Conservation (phyloP, 768 basidiomycete genomes). For the Imleria badia region DNA sequence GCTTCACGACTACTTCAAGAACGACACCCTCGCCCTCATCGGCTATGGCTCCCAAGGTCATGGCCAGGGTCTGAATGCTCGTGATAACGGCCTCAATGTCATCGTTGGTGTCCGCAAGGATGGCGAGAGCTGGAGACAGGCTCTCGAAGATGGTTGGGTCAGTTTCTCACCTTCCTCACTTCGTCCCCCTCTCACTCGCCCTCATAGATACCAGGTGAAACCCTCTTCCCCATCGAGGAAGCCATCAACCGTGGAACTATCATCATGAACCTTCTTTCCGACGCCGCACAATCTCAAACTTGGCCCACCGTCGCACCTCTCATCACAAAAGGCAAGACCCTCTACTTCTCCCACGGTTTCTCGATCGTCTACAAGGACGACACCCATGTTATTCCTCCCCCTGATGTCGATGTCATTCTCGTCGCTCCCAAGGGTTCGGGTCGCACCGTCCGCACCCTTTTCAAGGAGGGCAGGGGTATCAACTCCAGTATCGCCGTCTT, state of each 20-base stretch:
- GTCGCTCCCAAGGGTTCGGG: constrained; percentile 99
- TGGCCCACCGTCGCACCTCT: constrained; percentile 89
- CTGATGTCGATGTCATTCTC: constrained; percentile 97
- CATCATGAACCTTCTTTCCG: constrained; percentile 99
- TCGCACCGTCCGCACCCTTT: constrained; percentile 97
- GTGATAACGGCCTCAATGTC: constrained; percentile 98
- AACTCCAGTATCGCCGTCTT: constrained; percentile 93
- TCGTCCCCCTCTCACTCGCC: not conserved
- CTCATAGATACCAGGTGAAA: constrained; percentile 86
- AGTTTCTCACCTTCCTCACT: constrained; percentile 25
- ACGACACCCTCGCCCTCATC: constrained; percentile 98
- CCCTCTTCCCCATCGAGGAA: constrained; percentile 97
- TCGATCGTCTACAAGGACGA: constrained; percentile 98
- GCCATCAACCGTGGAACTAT: constrained; percentile 95
- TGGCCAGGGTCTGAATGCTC: constrained; percentile 97
- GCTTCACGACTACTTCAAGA: constrained; percentile 99
- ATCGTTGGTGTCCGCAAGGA: constrained; percentile 97
- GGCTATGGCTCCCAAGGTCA: constrained; percentile 99
- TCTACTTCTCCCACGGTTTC: constrained; percentile 99
- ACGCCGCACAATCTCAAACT: constrained; percentile 97
- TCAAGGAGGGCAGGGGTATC: constrained; percentile 99
- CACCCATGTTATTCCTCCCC: constrained; percentile 88
- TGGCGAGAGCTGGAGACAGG: constrained; percentile 96
- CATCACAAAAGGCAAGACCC: constrained; percentile 99
- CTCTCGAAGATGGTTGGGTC: constrained; percentile 94